Conservation (phyloP, 192 early-diverging fungal genomes). For the Rhizoclosmatium sp. region DNA sequence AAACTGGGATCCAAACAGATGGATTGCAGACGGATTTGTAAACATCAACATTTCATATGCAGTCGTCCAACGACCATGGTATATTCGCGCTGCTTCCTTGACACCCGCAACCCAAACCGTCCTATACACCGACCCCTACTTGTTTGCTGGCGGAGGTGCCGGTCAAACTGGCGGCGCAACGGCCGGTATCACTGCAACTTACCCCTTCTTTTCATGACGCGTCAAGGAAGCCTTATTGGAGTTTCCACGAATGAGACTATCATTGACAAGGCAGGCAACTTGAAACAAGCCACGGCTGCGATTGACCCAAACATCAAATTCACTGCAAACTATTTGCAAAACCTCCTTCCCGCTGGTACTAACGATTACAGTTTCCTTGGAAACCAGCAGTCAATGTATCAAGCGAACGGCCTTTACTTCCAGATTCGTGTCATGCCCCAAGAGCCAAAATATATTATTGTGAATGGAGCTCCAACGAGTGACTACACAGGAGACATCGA, state of each 20-base stretch:
- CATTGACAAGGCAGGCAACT: not conserved
- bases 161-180: not conserved
- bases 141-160: not conserved
- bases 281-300: not conserved
- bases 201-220: not conserved
- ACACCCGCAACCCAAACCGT: not conserved
- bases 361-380: not conserved
- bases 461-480: constrained; percentile 23
- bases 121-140: not conserved
- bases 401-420: not conserved
- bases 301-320: not conserved
- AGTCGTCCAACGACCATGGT: not conserved
- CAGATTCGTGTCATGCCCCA: not conserved
- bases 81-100: not conserved
- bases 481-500: constrained; percentile 28
- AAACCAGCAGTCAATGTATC: not conserved
- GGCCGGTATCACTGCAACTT: constrained; percentile 10
- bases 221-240: not conserved
- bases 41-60: not conserved
- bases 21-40: not conserved
- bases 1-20: not conserved
- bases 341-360: not conserved
- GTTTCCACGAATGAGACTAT: not conserved
- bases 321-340: not conserved
- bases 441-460: constrained; percentile 8